Evolutionary conservation across 805 yeast genomes (phyloP).

Genomic region (Huiozyma sinensis): DNA sequence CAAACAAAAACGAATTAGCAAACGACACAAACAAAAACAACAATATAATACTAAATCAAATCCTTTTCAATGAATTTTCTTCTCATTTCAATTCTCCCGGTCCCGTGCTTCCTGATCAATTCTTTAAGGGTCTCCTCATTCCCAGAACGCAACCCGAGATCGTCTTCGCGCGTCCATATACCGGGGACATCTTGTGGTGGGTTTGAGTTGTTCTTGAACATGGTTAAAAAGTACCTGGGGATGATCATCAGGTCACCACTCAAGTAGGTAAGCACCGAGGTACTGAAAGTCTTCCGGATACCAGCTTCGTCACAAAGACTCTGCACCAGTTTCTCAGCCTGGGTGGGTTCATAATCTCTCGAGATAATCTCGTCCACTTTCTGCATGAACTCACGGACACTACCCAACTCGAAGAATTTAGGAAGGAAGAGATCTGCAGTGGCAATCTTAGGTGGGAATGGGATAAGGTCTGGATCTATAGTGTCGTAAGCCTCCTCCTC

Average conservation of each 20-base stretch:
- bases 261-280: conserved; percentile 32
- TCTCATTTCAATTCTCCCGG: conserved; percentile 33
- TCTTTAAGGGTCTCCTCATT: conserved; percentile 28
- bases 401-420: conserved; percentile 22
- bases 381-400: conserved; percentile 25
- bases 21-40: background rate
- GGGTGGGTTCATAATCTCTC: conserved; percentile 32
- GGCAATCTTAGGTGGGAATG: conserved; percentile 29
- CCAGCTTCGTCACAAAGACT: conserved; percentile 34
- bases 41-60: conserved; percentile 11
- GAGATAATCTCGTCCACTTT: conserved; percentile 32
- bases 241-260: conserved; percentile 36
- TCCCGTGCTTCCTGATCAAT: conserved; percentile 31
- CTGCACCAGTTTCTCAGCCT: conserved; percentile 34
- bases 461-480: conserved; percentile 20
- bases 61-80: conserved; percentile 31
- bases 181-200: conserved; percentile 37
- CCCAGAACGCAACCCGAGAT: conserved; percentile 27
- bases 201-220: conserved; percentile 32
- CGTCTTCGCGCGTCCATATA: conserved; percentile 37
- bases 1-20: background rate
- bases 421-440: conserved; percentile 24
- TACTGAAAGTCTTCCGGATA: conserved; percentile 33
- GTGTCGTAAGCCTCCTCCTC: conserved; percentile 23
- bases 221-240: conserved; percentile 32